Evolutionary conservation across 2,329 filamentous ascomycete genomes (phyloP).

Genomic region (Salinomyces thailandicus): DNA sequence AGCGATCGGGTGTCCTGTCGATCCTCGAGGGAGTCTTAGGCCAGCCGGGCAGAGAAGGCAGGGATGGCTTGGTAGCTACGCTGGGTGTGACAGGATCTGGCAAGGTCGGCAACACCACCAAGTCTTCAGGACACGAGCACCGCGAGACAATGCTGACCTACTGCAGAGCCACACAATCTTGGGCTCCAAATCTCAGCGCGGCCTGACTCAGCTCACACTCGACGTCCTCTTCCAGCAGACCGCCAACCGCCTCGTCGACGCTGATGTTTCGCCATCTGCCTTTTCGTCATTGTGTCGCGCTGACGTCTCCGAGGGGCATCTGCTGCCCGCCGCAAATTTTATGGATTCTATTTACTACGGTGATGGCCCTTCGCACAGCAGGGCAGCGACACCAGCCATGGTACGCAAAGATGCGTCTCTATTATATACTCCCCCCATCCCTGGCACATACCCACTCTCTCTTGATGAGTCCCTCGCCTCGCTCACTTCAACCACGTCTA

Average conservation of each 20-base stretch:
- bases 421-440: slow-evolving; percentile 5
- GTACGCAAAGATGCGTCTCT: slow-evolving; percentile 24
- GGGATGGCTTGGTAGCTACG: slow-evolving; percentile 83
- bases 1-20: slow-evolving; percentile 62
- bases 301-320: slow-evolving; percentile 69
- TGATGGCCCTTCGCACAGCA: slow-evolving; percentile 27
- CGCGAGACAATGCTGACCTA: slow-evolving; percentile 6
- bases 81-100: slow-evolving; percentile 90
- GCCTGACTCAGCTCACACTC: slow-evolving; percentile 81
- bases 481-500: slow-evolving; percentile 5
- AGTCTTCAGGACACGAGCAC: neutral
- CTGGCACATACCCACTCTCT: slow-evolving; percentile 19
- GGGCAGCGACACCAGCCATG: slow-evolving; percentile 38
- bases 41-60: slow-evolving; percentile 60
- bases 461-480: slow-evolving; percentile 9
- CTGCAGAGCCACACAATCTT: slow-evolving; percentile 86
- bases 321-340: slow-evolving; percentile 65
- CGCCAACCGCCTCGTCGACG: slow-evolving; percentile 57
- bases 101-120: slow-evolving; percentile 57
- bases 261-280: slow-evolving; percentile 44
- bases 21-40: slow-evolving; percentile 75
- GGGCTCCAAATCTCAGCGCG: slow-evolving; percentile 74
- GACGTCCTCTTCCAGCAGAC: slow-evolving; percentile 83
- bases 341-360: slow-evolving; percentile 71
- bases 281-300: slow-evolving; percentile 65